Conservation (phyloP, 305 asterid genomes). For the Rubia balearica region DNA sequence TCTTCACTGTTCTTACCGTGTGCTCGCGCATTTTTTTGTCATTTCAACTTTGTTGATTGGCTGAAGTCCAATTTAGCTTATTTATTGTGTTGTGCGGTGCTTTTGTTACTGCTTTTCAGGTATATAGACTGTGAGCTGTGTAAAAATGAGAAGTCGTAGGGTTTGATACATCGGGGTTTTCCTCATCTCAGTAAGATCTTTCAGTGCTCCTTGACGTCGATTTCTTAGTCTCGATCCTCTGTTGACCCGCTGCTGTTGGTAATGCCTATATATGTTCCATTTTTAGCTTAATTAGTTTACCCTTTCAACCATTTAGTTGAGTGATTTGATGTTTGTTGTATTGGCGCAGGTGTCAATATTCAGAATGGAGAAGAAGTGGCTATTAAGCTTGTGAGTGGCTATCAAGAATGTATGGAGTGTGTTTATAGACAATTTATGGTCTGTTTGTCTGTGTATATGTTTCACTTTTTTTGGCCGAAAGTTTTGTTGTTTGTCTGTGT, state of each 20-base stretch:
- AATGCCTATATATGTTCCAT: background rate
- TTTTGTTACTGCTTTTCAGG: constrained; percentile 30
- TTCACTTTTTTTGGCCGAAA: too few relatives aligned
- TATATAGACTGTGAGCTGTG: constrained; percentile 58
- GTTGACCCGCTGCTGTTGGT: constrained; percentile 75
- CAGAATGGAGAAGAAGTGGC: constrained; percentile 89
- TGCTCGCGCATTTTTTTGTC: too few relatives aligned
- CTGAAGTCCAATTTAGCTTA: constrained; percentile 3
- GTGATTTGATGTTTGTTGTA: constrained; percentile 15
- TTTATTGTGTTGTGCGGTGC: background rate
- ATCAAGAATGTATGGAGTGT: too few relatives aligned
- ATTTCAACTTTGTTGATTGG: background rate
- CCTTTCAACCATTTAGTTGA: constrained; percentile 6
- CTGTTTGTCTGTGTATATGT: too few relatives aligned
- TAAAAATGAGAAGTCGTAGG: constrained; percentile 69
- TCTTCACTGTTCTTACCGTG: background rate
- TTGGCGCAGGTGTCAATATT: constrained; percentile 66
- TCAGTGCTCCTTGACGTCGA: constrained; percentile 66
- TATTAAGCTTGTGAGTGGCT: too few relatives aligned
- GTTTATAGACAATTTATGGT: too few relatives aligned
- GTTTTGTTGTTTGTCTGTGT: too few relatives aligned
- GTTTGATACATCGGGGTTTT: constrained; percentile 66
- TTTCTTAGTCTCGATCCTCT: constrained; percentile 66
- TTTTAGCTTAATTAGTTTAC: background rate
- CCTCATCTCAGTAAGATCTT: constrained; percentile 80